Evolutionary conservation across 2,329 filamentous ascomycete species (phyloP), one percentile per base, ranked within the genome.

Genomic region (Aureobasidium pullulans): DNA sequence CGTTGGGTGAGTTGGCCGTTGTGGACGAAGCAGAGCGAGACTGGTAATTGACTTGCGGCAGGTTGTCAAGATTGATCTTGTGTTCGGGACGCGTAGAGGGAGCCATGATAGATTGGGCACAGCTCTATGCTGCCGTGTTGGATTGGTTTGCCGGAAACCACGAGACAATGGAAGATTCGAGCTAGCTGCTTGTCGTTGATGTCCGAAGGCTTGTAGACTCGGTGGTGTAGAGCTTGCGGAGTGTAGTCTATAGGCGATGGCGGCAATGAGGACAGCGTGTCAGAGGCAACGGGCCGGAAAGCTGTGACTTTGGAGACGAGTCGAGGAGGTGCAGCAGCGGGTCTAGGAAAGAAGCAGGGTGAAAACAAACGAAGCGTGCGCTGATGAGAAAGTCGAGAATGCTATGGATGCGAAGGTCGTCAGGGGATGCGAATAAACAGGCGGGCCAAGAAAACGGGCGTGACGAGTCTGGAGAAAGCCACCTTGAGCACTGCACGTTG

Each of bases 21-120:
- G 88, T 90, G 42, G 90, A 92, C 50, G 90, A 90, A 66, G 84
- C 86, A 53, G 90, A 94, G 69, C 87, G 85, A 62, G 83, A 79
- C 72, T 89, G 84, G 68, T 84, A 79, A 72, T 83, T 81, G 73
- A 84, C 75, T 74, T 87, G 85, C 62, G 85, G 81, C 66, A 89
- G 84, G 76, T 90, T 92, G 77, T 89, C 89, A 75, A 94, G 84
- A 72, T 87, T 87, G 79, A 94, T 83, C 74, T 93, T 89, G 69
- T 81, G 80, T 73, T 96, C 90, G 70, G 89, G 84, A 83, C 90
- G 87, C 75, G 87, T 81, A 61, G 78, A 72, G 77, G 84, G 89
- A 81, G 89, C 88, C 91, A 96, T 96, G 91, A 93, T 42, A 31
- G n/a, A 19, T 8, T 48, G 23, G 19, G 31, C 54, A 28, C 32